Evolutionary conservation across 441 rosid genomes (phyloP).

Genomic region (Corymbia calophylla): DNA sequence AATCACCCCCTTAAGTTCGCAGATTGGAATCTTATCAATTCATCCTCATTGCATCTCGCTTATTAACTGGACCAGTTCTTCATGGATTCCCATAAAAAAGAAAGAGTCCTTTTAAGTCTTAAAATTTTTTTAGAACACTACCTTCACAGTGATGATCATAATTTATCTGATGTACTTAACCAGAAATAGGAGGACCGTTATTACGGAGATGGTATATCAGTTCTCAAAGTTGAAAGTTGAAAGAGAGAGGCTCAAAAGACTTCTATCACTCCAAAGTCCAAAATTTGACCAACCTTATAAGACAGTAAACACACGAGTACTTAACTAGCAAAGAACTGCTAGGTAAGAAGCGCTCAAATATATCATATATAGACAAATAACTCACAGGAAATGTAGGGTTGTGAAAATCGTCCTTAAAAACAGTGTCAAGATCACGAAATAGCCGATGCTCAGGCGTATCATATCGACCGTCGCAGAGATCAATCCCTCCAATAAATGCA

Average conservation of each 20-base stretch:
- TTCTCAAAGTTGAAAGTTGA: background rate
- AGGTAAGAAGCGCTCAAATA: background rate
- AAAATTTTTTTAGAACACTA: background rate
- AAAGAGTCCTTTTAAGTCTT: background rate
- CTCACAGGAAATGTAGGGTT: slow-evolving; percentile 86
- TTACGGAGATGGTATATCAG: background rate
- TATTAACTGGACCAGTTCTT: background rate
- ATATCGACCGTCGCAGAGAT: slow-evolving; percentile 91
- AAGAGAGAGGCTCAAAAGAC: background rate
- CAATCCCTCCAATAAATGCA: slow-evolving; percentile 90
- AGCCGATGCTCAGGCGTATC: slow-evolving; percentile 90
- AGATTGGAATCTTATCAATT: background rate
- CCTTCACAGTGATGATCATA: background rate
- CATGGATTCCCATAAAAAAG: background rate
- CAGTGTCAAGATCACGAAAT: slow-evolving; percentile 57
- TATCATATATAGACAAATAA: background rate
- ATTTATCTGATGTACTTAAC: background rate
- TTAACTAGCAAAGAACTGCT: background rate
- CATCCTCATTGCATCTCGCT: background rate
- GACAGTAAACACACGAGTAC: background rate
- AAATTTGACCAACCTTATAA: background rate
- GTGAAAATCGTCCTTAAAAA: slow-evolving; percentile 74
- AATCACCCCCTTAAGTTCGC: background rate
- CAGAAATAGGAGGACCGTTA: background rate
- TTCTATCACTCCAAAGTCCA: background rate